These are phyloP conservation scores for Zygoascus meyerae DNA, from an alignment of 1,139 yeast species.

Conservation along the genomic window DNA sequence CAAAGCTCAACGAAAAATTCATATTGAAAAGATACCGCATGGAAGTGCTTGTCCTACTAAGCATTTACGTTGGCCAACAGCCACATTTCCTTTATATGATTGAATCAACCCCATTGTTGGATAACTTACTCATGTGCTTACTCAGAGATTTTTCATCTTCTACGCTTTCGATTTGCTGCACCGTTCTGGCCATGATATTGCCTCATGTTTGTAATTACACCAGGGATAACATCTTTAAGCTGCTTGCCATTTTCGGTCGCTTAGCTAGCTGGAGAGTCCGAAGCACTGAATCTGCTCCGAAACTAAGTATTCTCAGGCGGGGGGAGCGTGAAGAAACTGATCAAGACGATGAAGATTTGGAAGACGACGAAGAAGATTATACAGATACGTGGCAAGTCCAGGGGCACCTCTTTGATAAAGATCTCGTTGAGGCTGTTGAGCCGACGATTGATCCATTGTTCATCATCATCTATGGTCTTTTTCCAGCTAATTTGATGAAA, in stretches of 20 bases:
- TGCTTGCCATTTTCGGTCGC: constrained; percentile 45
- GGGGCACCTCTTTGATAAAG: constrained; percentile 21
- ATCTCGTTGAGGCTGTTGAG: constrained; percentile 15
- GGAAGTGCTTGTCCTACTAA: constrained; percentile 35
- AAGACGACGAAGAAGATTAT: constrained; percentile 10
- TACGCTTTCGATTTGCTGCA: constrained; percentile 40
- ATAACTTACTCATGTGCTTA: constrained; percentile 40
- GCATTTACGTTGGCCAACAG: constrained; percentile 28
- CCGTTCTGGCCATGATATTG: constrained; percentile 47
- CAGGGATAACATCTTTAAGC: constrained; percentile 37
- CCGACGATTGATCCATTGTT: constrained; percentile 31
- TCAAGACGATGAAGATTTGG: constrained; percentile 10
- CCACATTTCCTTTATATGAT: constrained; percentile 37
- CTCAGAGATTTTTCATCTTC: constrained; percentile 43
- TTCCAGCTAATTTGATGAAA: constrained; percentile 46
- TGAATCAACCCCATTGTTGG: constrained; percentile 38
- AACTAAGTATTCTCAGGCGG: not conserved
- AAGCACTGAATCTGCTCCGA: constrained; percentile 2
- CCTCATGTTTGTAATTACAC: constrained; percentile 46
- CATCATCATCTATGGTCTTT: constrained; percentile 55
- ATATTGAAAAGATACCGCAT: constrained; percentile 33
- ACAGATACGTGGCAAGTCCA: constrained; percentile 32
- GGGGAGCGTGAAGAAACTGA: constrained; percentile 2
- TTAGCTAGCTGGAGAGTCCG: constrained; percentile 37
- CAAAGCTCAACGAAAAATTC: constrained; percentile 36